Percentiles rank a stretch among this genome's conserved stretches.
phyloP scores from a whole-genome alignment of 768 basidiomycete genomes.

The Termitomyces bulborhizus region DNA sequence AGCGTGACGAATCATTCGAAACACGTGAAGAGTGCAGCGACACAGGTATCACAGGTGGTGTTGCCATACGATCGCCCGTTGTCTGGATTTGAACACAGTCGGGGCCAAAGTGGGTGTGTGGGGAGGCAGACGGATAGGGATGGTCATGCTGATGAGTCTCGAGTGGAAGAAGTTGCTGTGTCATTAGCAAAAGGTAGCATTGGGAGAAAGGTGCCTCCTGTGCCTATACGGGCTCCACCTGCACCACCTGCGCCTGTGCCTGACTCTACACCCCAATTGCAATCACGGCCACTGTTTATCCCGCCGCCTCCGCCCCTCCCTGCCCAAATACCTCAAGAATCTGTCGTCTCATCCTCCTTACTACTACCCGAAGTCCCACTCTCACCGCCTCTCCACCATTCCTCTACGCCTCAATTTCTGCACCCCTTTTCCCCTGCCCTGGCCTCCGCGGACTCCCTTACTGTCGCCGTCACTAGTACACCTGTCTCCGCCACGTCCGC shows the following conservation, averaged over 20 bases:
- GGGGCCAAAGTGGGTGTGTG: not conserved
- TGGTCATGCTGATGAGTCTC: not conserved
- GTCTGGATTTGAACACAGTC: not conserved
- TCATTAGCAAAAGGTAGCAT: not conserved
- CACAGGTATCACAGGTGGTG: not conserved
- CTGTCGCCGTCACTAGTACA: not conserved
- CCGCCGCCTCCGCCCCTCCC: not conserved
- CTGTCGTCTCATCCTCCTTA: not conserved
- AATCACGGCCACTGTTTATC: not conserved
- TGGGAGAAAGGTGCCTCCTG: not conserved
- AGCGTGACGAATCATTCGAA: no score
- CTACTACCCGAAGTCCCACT: not conserved
- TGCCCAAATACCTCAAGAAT: not conserved
- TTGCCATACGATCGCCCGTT: not conserved
- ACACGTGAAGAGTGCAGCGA: not conserved
- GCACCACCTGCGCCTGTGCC: not conserved
- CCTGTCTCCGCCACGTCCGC: not conserved
- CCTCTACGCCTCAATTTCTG: not conserved
- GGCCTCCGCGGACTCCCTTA: not conserved
- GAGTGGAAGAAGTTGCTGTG: not conserved
- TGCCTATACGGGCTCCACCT: not conserved
- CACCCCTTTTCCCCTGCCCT: not conserved
- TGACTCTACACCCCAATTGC: not conserved
- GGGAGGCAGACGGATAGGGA: not conserved
- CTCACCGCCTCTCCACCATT: not conserved